Conservation (phyloP, 2,329 filamentous ascomycete genomes). For the Fusarium oligoseptatum region DNA sequence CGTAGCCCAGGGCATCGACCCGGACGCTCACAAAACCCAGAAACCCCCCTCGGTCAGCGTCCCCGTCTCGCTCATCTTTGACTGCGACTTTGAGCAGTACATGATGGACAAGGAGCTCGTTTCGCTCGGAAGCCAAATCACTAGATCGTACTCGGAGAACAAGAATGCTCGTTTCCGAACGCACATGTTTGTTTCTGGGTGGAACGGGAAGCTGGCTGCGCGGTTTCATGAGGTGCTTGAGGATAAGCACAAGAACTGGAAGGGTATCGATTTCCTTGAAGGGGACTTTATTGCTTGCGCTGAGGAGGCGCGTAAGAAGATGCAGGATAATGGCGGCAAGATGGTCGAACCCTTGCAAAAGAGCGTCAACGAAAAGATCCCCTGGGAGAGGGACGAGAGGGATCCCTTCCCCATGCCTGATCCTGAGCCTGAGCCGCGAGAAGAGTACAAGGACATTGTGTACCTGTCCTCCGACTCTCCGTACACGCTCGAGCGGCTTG, state of each 20-base stretch:
- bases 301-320: constrained; percentile 73
- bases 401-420: constrained; percentile 53
- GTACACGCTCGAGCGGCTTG: constrained; percentile 83
- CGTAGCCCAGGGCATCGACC: constrained; percentile 63
- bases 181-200: constrained; percentile 83
- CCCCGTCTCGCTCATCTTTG: constrained; percentile 85
- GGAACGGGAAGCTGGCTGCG: constrained; percentile 79
- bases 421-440: constrained; percentile 49
- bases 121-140: constrained; percentile 86
- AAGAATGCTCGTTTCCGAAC: constrained; percentile 74
- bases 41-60: constrained; percentile 65
- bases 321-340: constrained; percentile 70
- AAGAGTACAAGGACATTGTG: constrained; percentile 68
- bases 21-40: constrained; percentile 50
- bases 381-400: constrained; percentile 50
- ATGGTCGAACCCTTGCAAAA: constrained; percentile 70
- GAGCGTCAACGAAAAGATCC: constrained; percentile 46
- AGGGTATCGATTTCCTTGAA: constrained; percentile 78
- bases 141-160: constrained; percentile 91
- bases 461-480: constrained; percentile 95
- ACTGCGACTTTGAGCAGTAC: constrained; percentile 91
- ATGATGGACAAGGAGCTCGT: constrained; percentile 91
- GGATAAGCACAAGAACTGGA: constrained; percentile 83
- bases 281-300: constrained; percentile 81
- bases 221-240: constrained; percentile 83